A percentile compares a stretch with the other conserved stretches of the same genome.
phyloP scores from a whole-genome alignment of 345 rosid species.

The Physaria fendleri region DNA sequence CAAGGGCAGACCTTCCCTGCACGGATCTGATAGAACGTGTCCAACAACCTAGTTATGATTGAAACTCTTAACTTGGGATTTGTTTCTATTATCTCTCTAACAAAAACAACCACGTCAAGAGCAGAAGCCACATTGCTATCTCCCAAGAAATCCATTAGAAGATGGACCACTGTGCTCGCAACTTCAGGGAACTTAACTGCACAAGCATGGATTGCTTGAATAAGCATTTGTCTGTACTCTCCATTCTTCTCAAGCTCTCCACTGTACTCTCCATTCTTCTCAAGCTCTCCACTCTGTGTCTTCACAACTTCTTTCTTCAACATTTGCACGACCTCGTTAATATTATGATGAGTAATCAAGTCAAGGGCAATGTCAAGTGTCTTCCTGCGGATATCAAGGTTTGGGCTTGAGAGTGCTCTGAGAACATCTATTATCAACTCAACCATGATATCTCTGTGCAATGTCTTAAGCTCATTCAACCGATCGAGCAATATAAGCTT shows the following conservation, averaged over 20 bases:
- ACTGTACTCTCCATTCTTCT: conserved; percentile 89
- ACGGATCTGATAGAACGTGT: conserved; percentile 83
- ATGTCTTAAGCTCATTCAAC: conserved; percentile 63
- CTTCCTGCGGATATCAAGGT: conserved; percentile 77
- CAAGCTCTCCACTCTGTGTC: conserved; percentile 84
- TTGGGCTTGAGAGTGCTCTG: conserved; percentile 85
- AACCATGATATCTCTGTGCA: conserved; percentile 74
- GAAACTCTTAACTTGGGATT: conserved; percentile 82
- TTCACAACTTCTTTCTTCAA: conserved; percentile 88
- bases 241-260: conserved; percentile 88
- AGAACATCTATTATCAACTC: conserved; percentile 88
- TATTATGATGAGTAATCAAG: conserved; percentile 66
- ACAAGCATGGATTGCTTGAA: conserved; percentile 86
- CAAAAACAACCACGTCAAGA: conserved; percentile 68
- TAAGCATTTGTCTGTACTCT: conserved; percentile 88
- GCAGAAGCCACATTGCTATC: conserved; percentile 89
- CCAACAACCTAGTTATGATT: conserved; percentile 76
- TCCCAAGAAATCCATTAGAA: conserved; percentile 88
- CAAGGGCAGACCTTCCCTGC: conserved; percentile 82
- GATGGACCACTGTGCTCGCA: conserved; percentile 89
- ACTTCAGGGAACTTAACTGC: conserved; percentile 92
- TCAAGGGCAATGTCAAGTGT: conserved; percentile 83
- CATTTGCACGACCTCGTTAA: conserved; percentile 69
- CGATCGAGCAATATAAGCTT: conserved; percentile 85
- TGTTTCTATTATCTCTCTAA: conserved; percentile 80